Conservation (phyloP, 2,329 filamentous ascomycete species). For the Fusarium lateritium region DNA sequence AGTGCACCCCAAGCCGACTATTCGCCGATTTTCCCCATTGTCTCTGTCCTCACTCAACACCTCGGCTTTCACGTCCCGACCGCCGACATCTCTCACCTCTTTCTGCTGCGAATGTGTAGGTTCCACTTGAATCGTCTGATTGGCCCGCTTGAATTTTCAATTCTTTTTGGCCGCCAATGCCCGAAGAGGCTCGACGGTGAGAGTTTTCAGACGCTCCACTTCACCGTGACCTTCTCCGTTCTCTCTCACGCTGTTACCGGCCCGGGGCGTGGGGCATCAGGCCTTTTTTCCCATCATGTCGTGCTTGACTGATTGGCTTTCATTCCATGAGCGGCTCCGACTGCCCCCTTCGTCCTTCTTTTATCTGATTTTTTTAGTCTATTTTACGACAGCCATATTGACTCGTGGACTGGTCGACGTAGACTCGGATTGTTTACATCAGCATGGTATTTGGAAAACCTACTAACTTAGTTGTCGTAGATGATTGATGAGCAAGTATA, state of each 20-base stretch:
- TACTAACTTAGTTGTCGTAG: slow-evolving; percentile 22
- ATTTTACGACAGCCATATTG: slow-evolving; percentile 26
- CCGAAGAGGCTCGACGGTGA: slow-evolving; percentile 47
- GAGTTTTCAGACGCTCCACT: slow-evolving; percentile 45
- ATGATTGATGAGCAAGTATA: slow-evolving; percentile 2
- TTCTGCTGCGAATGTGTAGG: slow-evolving; percentile 26
- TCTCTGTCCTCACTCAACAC: slow-evolving; percentile 7
- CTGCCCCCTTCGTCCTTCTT: slow-evolving; percentile 23
- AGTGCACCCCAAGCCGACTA: slow-evolving; percentile 31
- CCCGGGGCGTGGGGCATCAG: slow-evolving; percentile 52
- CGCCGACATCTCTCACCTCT: slow-evolving; percentile 43
- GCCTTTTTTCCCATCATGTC: slow-evolving; percentile 42
- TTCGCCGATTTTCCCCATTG: slow-evolving; percentile 36
- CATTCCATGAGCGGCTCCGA: slow-evolving; percentile 47
- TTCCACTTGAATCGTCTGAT: slow-evolving; percentile 6
- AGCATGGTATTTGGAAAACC: slow-evolving; percentile 29
- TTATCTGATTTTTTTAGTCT: slow-evolving; percentile 30
- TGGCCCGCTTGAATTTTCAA: slow-evolving; percentile 44
- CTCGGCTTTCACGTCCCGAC: slow-evolving; percentile 47
- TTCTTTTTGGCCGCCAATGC: slow-evolving; percentile 39
- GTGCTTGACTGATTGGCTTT: slow-evolving; percentile 55
- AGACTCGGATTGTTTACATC: slow-evolving; percentile 25
- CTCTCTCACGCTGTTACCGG: slow-evolving; percentile 35
- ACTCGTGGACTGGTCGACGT: slow-evolving; percentile 16
- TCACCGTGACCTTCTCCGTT: slow-evolving; percentile 42